Evolutionary conservation across 768 basidiomycete species (phyloP).

Genomic region (Agaricus bisporus): DNA sequence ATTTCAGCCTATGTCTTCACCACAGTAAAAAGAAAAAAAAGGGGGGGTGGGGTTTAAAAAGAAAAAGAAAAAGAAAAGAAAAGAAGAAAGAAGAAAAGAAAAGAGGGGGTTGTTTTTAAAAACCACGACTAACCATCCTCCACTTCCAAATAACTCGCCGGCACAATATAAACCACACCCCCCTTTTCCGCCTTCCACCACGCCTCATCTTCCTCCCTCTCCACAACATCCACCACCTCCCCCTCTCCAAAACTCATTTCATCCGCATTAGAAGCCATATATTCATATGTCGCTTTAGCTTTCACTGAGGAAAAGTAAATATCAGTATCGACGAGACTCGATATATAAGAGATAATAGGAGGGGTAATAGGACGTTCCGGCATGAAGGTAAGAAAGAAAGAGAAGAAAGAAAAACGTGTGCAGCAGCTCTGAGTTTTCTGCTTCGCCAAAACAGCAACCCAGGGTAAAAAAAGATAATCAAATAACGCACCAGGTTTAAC

Average conservation of each 20-base stretch:
- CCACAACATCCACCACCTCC: slow-evolving; percentile 72
- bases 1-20: slow-evolving; percentile 70
- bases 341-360: slow-evolving; percentile 1
- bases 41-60: not conserved
- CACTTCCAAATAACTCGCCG: slow-evolving; percentile 85
- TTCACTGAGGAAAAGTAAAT: slow-evolving; percentile 32
- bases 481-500: slow-evolving; percentile 61
- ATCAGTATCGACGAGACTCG: not conserved
- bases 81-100: slow-evolving; percentile 41
- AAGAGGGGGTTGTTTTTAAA: slow-evolving; percentile 11
- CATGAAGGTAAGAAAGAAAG: not conserved
- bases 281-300: slow-evolving; percentile 79
- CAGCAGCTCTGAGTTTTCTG: too few species aligned
- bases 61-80: slow-evolving; percentile 44
- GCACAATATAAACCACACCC: slow-evolving; percentile 85
- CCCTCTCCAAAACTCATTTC: slow-evolving; percentile 86
- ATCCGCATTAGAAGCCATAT: slow-evolving; percentile 62
- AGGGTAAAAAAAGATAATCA: not conserved
- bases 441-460: not conserved
- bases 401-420: not conserved
- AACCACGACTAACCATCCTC: slow-evolving; percentile 77
- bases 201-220: slow-evolving; percentile 65
- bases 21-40: slow-evolving; percentile 10
- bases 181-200: slow-evolving; percentile 97
- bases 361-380: not conserved